These are phyloP conservation scores for Pleurotus ostreatus DNA, from an alignment of 768 basidiomycete genomes.

Conservation along the genomic window DNA sequence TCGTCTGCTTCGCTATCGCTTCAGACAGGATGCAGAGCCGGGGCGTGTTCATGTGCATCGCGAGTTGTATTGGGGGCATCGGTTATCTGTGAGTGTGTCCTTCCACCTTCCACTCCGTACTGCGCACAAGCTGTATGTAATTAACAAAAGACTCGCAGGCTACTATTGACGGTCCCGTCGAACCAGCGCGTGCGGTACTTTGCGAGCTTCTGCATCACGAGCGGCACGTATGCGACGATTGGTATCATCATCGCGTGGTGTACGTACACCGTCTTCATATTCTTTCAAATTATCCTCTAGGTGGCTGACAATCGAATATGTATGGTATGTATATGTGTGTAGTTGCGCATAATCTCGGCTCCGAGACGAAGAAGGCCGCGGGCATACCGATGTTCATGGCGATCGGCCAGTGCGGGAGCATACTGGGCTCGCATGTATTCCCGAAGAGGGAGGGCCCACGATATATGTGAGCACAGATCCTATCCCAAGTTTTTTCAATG, in stretches of 20 bases:
- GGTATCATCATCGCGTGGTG: slow-evolving; percentile 78
- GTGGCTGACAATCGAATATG: not conserved
- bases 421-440: slow-evolving; percentile 74
- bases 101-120: too few species aligned
- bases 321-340: not conserved
- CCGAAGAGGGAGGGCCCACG: slow-evolving; percentile 59
- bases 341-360: slow-evolving; percentile 75
- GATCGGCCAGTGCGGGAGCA: slow-evolving; percentile 74
- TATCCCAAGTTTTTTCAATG: not conserved
- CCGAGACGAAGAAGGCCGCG: slow-evolving; percentile 72
- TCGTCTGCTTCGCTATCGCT: slow-evolving; percentile 51
- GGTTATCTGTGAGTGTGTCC: slow-evolving; percentile 48
- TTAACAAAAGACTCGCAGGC: slow-evolving; percentile 21
- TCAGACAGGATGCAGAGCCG: slow-evolving; percentile 69
- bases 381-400: slow-evolving; percentile 79
- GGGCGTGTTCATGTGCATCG: slow-evolving; percentile 40
- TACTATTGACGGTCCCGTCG: slow-evolving; percentile 49
- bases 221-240: slow-evolving; percentile 74
- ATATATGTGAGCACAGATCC: slow-evolving; percentile 48
- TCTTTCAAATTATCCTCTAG: not conserved
- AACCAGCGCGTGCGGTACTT: slow-evolving; percentile 71
- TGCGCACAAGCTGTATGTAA: too few species aligned
- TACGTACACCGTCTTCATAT: slow-evolving; percentile 27
- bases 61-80: slow-evolving; percentile 43
- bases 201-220: slow-evolving; percentile 72